Evolutionary conservation across 176 grass and related monocot genomes (phyloP), one percentile per base, ranked within the genome.

Genomic region (bread wheat (Triticum aestivum)): DNA sequence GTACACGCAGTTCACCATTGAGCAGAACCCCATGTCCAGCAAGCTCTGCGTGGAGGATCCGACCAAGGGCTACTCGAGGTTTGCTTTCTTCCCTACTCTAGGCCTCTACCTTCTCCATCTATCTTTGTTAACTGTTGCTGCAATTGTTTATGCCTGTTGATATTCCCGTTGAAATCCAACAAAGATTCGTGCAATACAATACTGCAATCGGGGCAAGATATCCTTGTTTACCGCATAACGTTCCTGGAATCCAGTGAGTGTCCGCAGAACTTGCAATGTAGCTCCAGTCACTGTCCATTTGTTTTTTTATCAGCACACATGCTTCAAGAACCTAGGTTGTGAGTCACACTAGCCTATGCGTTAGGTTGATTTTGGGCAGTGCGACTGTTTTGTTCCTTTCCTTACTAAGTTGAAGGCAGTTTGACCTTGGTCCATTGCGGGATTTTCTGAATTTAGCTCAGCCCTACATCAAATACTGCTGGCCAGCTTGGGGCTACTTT

Each of bases 1-100:
- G 21, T 93, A 91, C 91, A 79, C 95, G 0, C 95, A 97, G 84
- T 97, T 97, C 91, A 97, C 95, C 26, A 95, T 97, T n/a, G 92
- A 93, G 86, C 95, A 97, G 82, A 95, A 93, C 77, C 89, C 91
- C 27, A 97, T 97, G 95, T 94, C 92, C 35, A 93, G 86, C 89
- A 95, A 94, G 75, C 88, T 95, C 86, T 95, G 95, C 73, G 58
- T 67, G 32, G 52, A 82, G 26, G 87, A 89, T 85, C 91, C 84
- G 20, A 86, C 52, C 83, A 88, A 67, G 12, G 85, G 87, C 39
- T 91, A 88, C 87, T 63, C 82, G 24, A 95, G 95, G 95, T 95
- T 24, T 66, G 89, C 35, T 80, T 74, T 77, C 73, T 68, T 39
- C 29, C 67, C 65, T n/a, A 26, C 23, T 69, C 27, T 44, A 8